These are phyloP conservation scores for Echinochloa phyllopogon DNA, from an alignment of 176 grass and related monocot genomes.

Conservation along the genomic window DNA sequence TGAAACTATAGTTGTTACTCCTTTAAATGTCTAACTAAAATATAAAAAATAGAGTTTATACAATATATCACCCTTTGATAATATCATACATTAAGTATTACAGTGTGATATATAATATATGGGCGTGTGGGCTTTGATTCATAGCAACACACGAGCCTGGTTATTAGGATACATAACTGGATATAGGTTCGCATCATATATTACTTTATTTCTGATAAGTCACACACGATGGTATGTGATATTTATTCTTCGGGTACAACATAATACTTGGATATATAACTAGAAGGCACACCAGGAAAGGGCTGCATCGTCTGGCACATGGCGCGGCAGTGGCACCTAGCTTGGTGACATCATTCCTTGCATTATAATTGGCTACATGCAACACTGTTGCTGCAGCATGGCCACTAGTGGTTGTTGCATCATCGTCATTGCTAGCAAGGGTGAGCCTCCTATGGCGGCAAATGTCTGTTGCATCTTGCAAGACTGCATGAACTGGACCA, in stretches of 20 bases:
- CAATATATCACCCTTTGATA: too few species aligned
- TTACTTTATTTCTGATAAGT: neutral
- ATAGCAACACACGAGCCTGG: too few species aligned
- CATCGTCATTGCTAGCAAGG: too few species aligned
- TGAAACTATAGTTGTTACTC: too few species aligned
- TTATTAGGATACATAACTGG: neutral
- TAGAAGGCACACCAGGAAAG: neutral
- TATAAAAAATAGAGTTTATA: too few species aligned
- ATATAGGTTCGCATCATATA: neutral
- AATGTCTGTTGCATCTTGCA: too few species aligned
- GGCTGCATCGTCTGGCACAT: conserved; percentile 15
- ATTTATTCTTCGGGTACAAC: neutral
- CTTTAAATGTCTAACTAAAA: too few species aligned
- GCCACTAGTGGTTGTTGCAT: neutral
- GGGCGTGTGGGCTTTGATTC: too few species aligned
- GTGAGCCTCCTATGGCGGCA: too few species aligned
- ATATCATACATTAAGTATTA: too few species aligned
- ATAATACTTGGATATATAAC: neutral
- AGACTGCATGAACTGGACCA: too few species aligned
- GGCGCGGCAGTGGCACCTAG: neutral
- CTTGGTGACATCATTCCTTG: neutral
- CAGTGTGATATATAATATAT: too few species aligned
- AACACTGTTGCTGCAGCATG: neutral
- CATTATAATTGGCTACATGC: conserved; percentile 7
- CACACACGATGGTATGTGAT: conserved; percentile 21